These are phyloP conservation scores for Calonectria hongkongensis DNA, from an alignment of 2,329 filamentous ascomycete genomes.

Conservation along the genomic window DNA sequence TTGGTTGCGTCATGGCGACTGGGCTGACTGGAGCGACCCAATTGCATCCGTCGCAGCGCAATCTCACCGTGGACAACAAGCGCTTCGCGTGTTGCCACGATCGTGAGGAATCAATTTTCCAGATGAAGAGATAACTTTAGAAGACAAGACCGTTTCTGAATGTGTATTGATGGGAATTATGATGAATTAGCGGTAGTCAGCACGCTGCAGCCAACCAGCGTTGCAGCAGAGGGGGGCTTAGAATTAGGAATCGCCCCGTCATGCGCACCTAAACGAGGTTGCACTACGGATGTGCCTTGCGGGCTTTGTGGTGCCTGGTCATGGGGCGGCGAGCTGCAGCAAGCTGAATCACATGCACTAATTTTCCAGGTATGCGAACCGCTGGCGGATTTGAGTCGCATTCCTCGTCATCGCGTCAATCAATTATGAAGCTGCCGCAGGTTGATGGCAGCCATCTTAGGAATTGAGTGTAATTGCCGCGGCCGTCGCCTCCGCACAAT, in stretches of 20 bases:
- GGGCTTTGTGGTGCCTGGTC: constrained; percentile 30
- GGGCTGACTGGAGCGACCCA: constrained; percentile 14
- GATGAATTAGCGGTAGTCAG: constrained; percentile 5
- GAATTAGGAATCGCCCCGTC: constrained; percentile 42
- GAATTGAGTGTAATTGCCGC: neutral
- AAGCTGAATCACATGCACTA: constrained; percentile 25
- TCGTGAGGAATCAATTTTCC: constrained; percentile 29
- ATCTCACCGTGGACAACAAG: constrained; percentile 18
- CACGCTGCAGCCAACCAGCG: constrained; percentile 26
- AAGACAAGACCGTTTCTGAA: constrained; percentile 3
- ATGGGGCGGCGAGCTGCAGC: constrained; percentile 1
- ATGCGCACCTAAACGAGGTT: constrained; percentile 28
- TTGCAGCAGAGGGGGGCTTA: constrained; percentile 29
- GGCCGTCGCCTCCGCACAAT: neutral
- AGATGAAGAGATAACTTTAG: constrained; percentile 19
- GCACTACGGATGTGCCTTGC: constrained; percentile 6
- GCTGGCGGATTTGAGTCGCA: constrained; percentile 23
- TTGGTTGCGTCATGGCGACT: constrained; percentile 49
- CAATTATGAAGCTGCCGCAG: neutral
- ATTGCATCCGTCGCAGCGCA: constrained; percentile 9
- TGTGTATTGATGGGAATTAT: constrained; percentile 16
- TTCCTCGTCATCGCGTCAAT: neutral
- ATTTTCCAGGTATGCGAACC: constrained; percentile 31
- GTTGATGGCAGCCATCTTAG: neutral
- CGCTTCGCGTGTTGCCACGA: constrained; percentile 30